Percentiles rank a stretch among this genome's conserved stretches.
Conservation (phyloP, 805 yeast genomes). For the Pichia cephalocereana region DNA sequence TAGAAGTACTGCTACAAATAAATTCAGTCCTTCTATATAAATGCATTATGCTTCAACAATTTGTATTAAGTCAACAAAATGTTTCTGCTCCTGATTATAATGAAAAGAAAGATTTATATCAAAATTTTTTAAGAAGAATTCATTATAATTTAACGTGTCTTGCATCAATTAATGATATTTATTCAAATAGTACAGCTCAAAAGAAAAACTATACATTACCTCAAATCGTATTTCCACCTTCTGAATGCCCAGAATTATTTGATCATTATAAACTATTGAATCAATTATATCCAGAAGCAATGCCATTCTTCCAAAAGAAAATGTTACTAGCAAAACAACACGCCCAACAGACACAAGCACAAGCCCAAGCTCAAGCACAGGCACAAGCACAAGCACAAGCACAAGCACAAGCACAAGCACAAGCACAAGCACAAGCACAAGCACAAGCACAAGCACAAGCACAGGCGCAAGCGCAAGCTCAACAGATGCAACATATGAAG, state of each 20-base stretch:
- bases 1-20: constrained; percentile 27
- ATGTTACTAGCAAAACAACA: constrained; percentile 21
- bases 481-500: too few relatives aligned
- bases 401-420: not conserved
- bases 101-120: constrained; percentile 23
- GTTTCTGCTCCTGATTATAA: constrained; percentile 15
- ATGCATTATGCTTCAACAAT: constrained; percentile 23
- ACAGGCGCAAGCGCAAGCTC: constrained; percentile 3
- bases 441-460: not conserved
- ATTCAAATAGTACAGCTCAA: constrained; percentile 19
- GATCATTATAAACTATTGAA: constrained; percentile 32
- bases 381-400: constrained; percentile 3
- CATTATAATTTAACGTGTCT: constrained; percentile 29
- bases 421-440: not conserved
- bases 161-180: constrained; percentile 30
- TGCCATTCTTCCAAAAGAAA: constrained; percentile 21
- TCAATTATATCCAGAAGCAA: constrained; percentile 44
- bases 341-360: constrained; percentile 10
- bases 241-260: constrained; percentile 44
- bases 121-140: constrained; percentile 27
- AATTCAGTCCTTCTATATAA: constrained; percentile 26
- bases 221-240: constrained; percentile 43
- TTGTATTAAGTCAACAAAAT: constrained; percentile 17
- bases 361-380: constrained; percentile 6
- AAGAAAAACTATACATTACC: constrained; percentile 30